These are phyloP conservation scores for Alternaria sp. DNA, from an alignment of 2,329 filamentous ascomycete species.

Conservation along the genomic window DNA sequence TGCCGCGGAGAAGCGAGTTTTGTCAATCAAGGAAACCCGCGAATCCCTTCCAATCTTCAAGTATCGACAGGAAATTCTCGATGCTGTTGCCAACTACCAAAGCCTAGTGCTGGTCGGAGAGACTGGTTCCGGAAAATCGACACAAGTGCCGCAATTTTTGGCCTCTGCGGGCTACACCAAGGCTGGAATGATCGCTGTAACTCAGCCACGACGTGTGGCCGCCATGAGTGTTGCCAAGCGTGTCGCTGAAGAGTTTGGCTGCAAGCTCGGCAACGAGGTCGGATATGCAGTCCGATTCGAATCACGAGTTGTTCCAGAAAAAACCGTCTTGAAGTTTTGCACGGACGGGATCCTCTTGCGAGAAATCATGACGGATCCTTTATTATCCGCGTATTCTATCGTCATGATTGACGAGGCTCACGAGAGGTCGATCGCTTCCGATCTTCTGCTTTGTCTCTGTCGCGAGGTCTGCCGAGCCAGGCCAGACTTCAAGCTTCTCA, in stretches of 20 bases:
- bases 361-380: slow-evolving; percentile 86
- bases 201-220: slow-evolving; percentile 91
- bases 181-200: slow-evolving; percentile 79
- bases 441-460: slow-evolving; percentile 85
- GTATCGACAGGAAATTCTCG: slow-evolving; percentile 82
- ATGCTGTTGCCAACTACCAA: slow-evolving; percentile 85
- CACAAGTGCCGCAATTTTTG: slow-evolving; percentile 91
- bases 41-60: slow-evolving; percentile 79
- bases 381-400: too few species aligned
- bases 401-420: slow-evolving; percentile 85
- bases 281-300: slow-evolving; percentile 97
- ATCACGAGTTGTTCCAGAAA: too few species aligned
- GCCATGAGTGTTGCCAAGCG: slow-evolving; percentile 97
- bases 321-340: slow-evolving; percentile 74
- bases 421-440: slow-evolving; percentile 88
- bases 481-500: slow-evolving; percentile 86
- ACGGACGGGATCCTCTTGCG: slow-evolving; percentile 94
- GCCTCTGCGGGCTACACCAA: slow-evolving; percentile 69
- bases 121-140: slow-evolving; percentile 95
- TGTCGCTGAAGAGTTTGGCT: slow-evolving; percentile 92
- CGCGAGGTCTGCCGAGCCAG: slow-evolving; percentile 86
- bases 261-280: slow-evolving; percentile 88
- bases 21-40: slow-evolving; percentile 88
- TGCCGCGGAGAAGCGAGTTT: slow-evolving; percentile 86
- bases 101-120: slow-evolving; percentile 92